Conservation (phyloP, 768 basidiomycete species). For the Tricholoma saponaceum region DNA sequence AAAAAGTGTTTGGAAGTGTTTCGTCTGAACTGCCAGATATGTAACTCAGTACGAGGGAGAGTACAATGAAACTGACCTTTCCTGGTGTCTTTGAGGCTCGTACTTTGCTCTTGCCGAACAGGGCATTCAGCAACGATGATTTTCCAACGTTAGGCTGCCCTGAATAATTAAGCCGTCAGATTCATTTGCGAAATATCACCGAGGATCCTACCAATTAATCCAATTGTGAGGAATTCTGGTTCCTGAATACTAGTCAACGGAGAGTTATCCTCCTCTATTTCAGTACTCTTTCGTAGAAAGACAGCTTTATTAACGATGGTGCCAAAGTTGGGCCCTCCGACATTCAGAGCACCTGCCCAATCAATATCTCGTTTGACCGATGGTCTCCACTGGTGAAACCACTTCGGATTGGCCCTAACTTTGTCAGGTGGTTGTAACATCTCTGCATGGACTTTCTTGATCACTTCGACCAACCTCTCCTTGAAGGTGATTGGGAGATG, state of each 20-base stretch:
- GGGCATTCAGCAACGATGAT: conserved; percentile 85
- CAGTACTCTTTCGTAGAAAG: conserved; percentile 13
- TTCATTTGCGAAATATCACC: not conserved
- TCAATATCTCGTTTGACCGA: conserved; percentile 62
- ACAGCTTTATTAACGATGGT: conserved; percentile 38
- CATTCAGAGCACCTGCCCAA: conserved; percentile 62
- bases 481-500: conserved; percentile 66
- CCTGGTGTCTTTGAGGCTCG: conserved; percentile 84
- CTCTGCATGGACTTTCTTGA: conserved; percentile 62
- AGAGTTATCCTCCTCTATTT: conserved; percentile 21
- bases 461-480: conserved; percentile 55
- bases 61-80: conserved; percentile 45
- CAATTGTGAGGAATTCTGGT: conserved; percentile 69
- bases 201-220: conserved; percentile 60
- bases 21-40: conserved; percentile 51
- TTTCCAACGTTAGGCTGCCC: conserved; percentile 98
- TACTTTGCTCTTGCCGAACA: conserved; percentile 78
- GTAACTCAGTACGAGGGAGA: not conserved
- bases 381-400: conserved; percentile 60
- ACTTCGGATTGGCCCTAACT: conserved; percentile 43
- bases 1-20: conserved; percentile 93
- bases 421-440: conserved; percentile 65
- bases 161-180: conserved; percentile 18
- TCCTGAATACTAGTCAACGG: conserved; percentile 28
- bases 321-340: conserved; percentile 41